Evolutionary conservation across 2,329 filamentous ascomycete species (phyloP).

Genomic region (Xylaria sp.): DNA sequence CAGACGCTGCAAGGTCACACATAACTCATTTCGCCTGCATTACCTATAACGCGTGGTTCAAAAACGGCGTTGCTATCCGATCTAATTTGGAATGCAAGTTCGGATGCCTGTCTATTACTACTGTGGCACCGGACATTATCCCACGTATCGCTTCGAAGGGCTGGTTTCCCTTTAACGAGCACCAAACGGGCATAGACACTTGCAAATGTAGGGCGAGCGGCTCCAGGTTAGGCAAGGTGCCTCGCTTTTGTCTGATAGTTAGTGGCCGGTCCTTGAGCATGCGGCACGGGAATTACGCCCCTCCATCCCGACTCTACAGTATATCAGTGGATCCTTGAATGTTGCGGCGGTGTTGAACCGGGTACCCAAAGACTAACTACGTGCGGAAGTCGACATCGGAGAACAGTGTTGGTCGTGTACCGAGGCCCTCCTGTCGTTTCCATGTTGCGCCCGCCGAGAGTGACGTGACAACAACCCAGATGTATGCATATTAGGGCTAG

Average conservation of each 20-base stretch:
- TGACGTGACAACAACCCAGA: not conserved
- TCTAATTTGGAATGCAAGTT: conserved; percentile 22
- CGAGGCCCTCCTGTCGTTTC: not conserved
- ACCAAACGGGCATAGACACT: not conserved
- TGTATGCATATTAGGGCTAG: not conserved
- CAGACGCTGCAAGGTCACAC: conserved; percentile 4
- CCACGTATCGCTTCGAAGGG: not conserved
- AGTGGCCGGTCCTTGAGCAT: not conserved
- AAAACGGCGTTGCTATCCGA: not conserved
- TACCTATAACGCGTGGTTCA: conserved; percentile 11
- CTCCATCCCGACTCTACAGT: conserved; percentile 16
- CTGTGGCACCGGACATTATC: conserved; percentile 3
- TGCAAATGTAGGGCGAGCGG: conserved; percentile 2
- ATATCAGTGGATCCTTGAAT: conserved; percentile 10
- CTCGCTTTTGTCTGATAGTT: not conserved
- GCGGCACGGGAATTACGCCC: conserved; percentile 17
- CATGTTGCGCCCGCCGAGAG: not conserved
- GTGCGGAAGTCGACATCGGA: conserved; percentile 4
- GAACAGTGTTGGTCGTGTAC: not conserved
- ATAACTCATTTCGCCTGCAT: conserved; percentile 9
- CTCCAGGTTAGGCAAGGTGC: not conserved
- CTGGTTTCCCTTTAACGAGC: not conserved
- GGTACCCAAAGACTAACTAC: not conserved
- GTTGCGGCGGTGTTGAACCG: not conserved
- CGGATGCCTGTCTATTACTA: conserved; percentile 19